Conservation (phyloP, 1,139 yeast genomes). For the Candida sp. region DNA sequence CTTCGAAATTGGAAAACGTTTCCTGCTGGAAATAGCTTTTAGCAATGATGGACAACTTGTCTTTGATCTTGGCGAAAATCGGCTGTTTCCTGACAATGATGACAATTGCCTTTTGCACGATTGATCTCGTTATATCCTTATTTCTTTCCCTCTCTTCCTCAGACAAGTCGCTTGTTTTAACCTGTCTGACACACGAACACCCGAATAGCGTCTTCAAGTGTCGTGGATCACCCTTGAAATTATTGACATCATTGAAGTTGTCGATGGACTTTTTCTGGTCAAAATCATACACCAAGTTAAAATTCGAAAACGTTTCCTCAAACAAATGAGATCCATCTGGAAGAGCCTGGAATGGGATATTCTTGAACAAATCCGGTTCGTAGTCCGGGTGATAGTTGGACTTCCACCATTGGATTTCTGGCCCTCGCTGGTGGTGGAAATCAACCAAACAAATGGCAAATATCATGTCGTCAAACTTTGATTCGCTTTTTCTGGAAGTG, state of each 20-base stretch:
- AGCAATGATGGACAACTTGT: slow-evolving; percentile 88
- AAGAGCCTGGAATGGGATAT: slow-evolving; percentile 89
- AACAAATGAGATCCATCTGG: slow-evolving; percentile 96
- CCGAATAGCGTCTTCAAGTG: slow-evolving; percentile 82
- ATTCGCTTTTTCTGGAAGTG: slow-evolving; percentile 3
- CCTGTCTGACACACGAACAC: slow-evolving; percentile 90
- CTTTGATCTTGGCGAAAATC: slow-evolving; percentile 84
- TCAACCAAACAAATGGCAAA: slow-evolving; percentile 92
- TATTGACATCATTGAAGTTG: slow-evolving; percentile 45
- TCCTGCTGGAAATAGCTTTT: slow-evolving; percentile 84
- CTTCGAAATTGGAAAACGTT: slow-evolving; percentile 69
- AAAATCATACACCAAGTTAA: slow-evolving; percentile 82
- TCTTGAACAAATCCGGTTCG: slow-evolving; percentile 71
- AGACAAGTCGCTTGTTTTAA: slow-evolving; percentile 63
- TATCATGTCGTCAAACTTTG: slow-evolving; percentile 43
- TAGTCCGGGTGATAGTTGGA: slow-evolving; percentile 57
- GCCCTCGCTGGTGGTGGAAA: slow-evolving; percentile 94
- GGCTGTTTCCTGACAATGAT: slow-evolving; percentile 84
- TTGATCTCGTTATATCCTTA: slow-evolving; percentile 80
- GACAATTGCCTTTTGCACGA: slow-evolving; percentile 91
- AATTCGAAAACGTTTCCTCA: slow-evolving; percentile 93
- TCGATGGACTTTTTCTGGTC: slow-evolving; percentile 49
- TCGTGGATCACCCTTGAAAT: slow-evolving; percentile 48
- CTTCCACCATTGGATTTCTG: slow-evolving; percentile 93
- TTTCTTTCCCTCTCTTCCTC: slow-evolving; percentile 51